Percentiles rank a stretch among this genome's conserved stretches.
Evolutionary conservation across 1,284 basidiomycete genomes (phyloP).

Genomic region (Heterobasidion parviporum): DNA sequence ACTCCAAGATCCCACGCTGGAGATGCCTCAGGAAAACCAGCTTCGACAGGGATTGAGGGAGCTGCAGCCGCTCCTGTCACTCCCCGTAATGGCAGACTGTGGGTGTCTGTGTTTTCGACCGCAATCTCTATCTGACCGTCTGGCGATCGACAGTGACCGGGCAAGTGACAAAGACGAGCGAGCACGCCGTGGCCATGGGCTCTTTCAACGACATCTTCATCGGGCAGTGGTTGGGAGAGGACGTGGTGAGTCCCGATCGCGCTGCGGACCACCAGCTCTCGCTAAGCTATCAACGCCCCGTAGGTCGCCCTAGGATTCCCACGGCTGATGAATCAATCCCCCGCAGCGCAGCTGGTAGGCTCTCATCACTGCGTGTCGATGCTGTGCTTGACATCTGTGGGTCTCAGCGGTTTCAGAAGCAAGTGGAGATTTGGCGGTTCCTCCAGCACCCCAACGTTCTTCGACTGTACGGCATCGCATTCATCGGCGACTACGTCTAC

Average conservation of each 20-base stretch:
- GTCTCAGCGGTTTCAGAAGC: conserved; percentile 14
- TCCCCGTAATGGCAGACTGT: conserved; percentile 34
- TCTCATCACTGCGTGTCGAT: conserved; percentile 1
- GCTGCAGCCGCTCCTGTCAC: conserved; percentile 23
- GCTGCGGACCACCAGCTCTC: too few relatives aligned
- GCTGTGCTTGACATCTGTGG: not conserved
- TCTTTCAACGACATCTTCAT: conserved; percentile 31
- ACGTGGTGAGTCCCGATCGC: conserved; percentile 10
- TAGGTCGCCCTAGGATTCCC: conserved; percentile 12
- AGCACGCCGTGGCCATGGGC: conserved; percentile 23
- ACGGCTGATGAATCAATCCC: conserved; percentile 5
- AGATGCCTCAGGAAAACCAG: conserved; percentile 20
- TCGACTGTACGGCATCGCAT: conserved; percentile 30
- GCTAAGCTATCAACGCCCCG: not conserved
- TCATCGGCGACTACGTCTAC: conserved; percentile 25
- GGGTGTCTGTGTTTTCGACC: conserved; percentile 8
- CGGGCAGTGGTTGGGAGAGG: conserved; percentile 32
- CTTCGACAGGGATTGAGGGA: conserved; percentile 30
- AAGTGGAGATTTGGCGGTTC: conserved; percentile 34
- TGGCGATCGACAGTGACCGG: conserved; percentile 27
- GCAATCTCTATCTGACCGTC: not conserved
- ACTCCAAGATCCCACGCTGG: conserved; percentile 24
- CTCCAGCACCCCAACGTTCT: conserved; percentile 32
- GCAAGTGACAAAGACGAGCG: conserved; percentile 25
- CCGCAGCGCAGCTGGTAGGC: conserved; percentile 1